Evolutionary conservation across 208 protist genomes (phyloP).

Genomic region (Acanthamoeba polyphaga): DNA sequence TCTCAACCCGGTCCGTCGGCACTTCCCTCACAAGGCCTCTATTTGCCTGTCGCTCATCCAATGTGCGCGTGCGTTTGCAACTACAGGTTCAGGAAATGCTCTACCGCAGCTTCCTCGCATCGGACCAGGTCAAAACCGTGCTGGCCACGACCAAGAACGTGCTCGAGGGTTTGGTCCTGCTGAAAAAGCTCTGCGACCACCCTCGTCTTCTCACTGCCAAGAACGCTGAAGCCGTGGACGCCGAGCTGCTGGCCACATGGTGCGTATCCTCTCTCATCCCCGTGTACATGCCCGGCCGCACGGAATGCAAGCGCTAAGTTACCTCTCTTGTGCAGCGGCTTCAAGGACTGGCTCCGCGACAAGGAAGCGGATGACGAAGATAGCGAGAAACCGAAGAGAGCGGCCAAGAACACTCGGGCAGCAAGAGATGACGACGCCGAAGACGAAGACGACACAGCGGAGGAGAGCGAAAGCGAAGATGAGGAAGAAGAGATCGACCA

Average conservation of each 20-base stretch:
- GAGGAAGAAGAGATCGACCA: background rate
- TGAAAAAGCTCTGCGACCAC: conserved; percentile 76
- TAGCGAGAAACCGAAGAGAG: background rate
- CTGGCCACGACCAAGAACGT: conserved; percentile 43
- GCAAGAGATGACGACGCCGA: background rate
- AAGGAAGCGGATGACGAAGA: background rate
- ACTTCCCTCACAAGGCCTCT: background rate
- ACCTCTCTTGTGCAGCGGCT: background rate
- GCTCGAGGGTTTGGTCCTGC: conserved; percentile 60
- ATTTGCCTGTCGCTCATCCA: background rate
- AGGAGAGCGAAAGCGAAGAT: background rate
- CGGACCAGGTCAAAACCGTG: conserved; percentile 70
- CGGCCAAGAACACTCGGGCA: background rate
- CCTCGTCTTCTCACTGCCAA: conserved; percentile 34
- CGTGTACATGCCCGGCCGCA: background rate
- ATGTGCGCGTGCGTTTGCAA: too few relatives aligned
- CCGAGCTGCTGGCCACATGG: conserved; percentile 54
- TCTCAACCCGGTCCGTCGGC: background rate
- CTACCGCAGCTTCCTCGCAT: conserved; percentile 68
- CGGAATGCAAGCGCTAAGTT: too few relatives aligned
- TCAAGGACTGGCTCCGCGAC: background rate
- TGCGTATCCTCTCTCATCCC: background rate
- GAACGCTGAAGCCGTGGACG: conserved; percentile 32
- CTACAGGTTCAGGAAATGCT: conserved; percentile 48
- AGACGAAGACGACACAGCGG: background rate